Percentiles rank a stretch among this genome's conserved stretches.
phyloP scores from a whole-genome alignment of 2,329 filamentous ascomycete genomes.

The Myrmaecium sp. region DNA sequence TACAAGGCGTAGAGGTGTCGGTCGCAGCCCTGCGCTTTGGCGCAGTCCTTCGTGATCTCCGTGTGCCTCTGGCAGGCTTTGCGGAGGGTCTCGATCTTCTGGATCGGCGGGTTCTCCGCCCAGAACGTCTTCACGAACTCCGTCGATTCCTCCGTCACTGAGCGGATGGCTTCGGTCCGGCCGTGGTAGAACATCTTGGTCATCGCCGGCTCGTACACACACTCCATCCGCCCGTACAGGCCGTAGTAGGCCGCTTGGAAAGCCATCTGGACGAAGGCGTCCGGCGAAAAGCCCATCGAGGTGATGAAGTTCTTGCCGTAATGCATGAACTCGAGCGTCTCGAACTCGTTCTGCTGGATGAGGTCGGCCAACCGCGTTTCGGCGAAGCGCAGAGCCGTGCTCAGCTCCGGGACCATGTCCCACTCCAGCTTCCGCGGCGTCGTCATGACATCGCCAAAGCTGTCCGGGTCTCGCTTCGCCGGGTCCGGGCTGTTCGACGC shows the following conservation, averaged over 20 bases:
- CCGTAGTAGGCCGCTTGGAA: constrained; percentile 98
- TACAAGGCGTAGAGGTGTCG: constrained; percentile 86
- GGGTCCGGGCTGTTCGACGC: constrained; percentile 81
- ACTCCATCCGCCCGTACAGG: constrained; percentile 82
- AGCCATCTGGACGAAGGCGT: constrained; percentile 97
- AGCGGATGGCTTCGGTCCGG: constrained; percentile 81
- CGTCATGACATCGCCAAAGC: constrained; percentile 83
- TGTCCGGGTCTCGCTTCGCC: constrained; percentile 74
- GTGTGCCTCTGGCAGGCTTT: constrained; percentile 74
- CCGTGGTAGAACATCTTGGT: constrained; percentile 89
- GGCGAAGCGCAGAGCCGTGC: constrained; percentile 81
- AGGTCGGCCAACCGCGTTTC: constrained; percentile 87
- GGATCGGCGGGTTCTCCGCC: constrained; percentile 67
- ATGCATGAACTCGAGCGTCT: constrained; percentile 70
- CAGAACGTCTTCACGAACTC: constrained; percentile 88
- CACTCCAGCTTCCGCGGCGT: constrained; percentile 93
- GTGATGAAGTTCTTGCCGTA: constrained; percentile 98
- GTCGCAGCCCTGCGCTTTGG: constrained; percentile 81
- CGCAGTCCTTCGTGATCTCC: constrained; percentile 62
- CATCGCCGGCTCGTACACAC: constrained; percentile 96
- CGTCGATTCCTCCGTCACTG: constrained; percentile 68
- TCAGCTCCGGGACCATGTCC: constrained; percentile 89
- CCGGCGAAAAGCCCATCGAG: constrained; percentile 87
- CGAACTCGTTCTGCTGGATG: constrained; percentile 92
- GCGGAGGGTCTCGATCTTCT: constrained; percentile 73